Evolutionary conservation across 139 green algal genomes (phyloP).

Genomic region (Closterium sp.): DNA sequence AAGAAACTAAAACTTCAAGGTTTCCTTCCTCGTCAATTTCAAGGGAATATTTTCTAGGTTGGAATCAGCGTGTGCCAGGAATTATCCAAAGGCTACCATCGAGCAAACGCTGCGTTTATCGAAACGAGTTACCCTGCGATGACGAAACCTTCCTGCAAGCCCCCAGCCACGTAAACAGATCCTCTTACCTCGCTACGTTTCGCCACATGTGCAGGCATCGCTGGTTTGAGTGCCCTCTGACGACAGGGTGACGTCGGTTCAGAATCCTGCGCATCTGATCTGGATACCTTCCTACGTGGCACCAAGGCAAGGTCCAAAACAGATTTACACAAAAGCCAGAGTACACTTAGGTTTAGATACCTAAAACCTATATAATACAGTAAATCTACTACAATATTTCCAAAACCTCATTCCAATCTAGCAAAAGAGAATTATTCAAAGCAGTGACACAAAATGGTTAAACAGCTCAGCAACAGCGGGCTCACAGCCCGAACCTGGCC

Average conservation of each 20-base stretch:
- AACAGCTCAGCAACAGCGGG: neutral
- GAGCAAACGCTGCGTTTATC: too few relatives aligned
- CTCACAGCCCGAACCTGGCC: neutral
- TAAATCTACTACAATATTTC: neutral
- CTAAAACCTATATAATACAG: neutral
- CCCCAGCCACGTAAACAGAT: neutral
- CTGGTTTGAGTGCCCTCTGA: neutral
- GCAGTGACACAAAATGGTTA: neutral
- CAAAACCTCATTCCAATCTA: neutral
- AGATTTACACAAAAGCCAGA: too few relatives aligned
- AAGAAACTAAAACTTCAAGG: neutral
- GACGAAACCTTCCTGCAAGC: too few relatives aligned
- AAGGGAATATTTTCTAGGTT: neutral
- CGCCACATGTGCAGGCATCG: neutral
- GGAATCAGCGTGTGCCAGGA: neutral
- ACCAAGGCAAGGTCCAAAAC: neutral
- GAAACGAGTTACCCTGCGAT: too few relatives aligned
- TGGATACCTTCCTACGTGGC: neutral
- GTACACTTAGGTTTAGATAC: too few relatives aligned
- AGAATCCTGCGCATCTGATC: neutral
- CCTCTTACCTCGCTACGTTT: neutral
- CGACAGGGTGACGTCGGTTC: neutral
- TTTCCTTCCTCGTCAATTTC: neutral
- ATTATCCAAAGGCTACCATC: too few relatives aligned
- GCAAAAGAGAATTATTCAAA: neutral